Evolutionary conservation across 495 filamentous ascomycete genomes (phyloP).

Genomic region (Penicillium macrosclerotiorum): DNA sequence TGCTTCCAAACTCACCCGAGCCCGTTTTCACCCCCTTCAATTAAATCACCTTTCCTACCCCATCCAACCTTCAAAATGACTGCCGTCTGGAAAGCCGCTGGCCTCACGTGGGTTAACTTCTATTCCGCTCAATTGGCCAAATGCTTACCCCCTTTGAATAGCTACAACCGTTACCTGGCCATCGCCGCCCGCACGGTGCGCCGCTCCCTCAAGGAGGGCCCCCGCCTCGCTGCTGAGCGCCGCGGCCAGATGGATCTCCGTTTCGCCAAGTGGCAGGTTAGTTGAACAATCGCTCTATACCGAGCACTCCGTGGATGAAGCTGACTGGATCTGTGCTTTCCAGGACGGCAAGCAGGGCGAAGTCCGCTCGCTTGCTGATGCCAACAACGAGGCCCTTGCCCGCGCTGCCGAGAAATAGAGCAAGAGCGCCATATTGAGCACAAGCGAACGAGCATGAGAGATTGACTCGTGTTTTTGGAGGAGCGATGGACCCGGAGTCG

Average conservation of each 20-base stretch:
- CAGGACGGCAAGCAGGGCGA: conserved; percentile 98
- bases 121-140: conserved; percentile 1
- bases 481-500: conserved; percentile 16
- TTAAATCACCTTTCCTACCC: conserved; percentile 25
- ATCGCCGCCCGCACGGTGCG: conserved; percentile 59
- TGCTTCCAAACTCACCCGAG: conserved; percentile 35
- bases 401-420: conserved; percentile 45
- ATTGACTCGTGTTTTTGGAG: conserved; percentile 18
- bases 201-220: conserved; percentile 91
- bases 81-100: conserved; percentile 97
- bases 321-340: conserved; percentile 26
- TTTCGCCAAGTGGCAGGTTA: conserved; percentile 95
- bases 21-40: conserved; percentile 32
- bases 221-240: conserved; percentile 80
- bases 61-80: conserved; percentile 71
- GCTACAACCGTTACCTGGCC: conserved; percentile 56
- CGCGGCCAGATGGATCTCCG: conserved; percentile 85
- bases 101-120: conserved; percentile 73
- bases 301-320: not conserved
- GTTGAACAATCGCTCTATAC: too few relatives aligned
- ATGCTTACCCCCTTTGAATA: conserved; percentile 36
- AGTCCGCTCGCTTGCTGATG: conserved; percentile 66
- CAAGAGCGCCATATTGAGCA: conserved; percentile 3
- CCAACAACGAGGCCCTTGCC: conserved; percentile 62
- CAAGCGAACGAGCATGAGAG: conserved; percentile 10